Evolutionary conservation across 2,329 filamentous ascomycete genomes (phyloP).

Genomic region (Pyrenophora graminea): DNA sequence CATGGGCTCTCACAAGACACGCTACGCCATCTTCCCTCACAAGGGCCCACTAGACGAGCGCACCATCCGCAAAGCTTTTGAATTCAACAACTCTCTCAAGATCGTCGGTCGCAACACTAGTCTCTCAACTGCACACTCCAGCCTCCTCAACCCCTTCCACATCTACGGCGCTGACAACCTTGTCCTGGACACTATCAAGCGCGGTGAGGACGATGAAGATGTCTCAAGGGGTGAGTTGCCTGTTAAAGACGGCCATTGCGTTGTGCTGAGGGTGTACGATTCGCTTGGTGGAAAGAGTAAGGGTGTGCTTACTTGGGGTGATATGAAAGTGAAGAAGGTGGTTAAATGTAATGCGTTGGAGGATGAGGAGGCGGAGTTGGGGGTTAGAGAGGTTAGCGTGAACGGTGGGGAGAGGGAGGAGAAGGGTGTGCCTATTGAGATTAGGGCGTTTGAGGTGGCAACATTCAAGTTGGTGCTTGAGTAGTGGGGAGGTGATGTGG

Average conservation of each 20-base stretch:
- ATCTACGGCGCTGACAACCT: constrained; percentile 69
- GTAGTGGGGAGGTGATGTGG: not conserved
- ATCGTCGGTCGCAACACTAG: constrained; percentile 50
- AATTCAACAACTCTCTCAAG: constrained; percentile 84
- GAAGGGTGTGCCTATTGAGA: constrained; percentile 56
- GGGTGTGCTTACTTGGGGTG: constrained; percentile 68
- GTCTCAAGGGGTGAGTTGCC: constrained; percentile 61
- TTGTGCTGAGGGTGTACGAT: constrained; percentile 87
- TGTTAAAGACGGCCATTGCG: constrained; percentile 69
- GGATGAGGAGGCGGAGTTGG: constrained; percentile 72
- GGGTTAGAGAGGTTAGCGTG: constrained; percentile 44
- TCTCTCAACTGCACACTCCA: constrained; percentile 28
- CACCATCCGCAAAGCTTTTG: constrained; percentile 81
- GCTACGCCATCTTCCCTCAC: constrained; percentile 90
- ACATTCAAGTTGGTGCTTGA: constrained; percentile 66
- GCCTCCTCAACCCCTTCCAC: constrained; percentile 62
- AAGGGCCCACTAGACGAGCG: constrained; percentile 69
- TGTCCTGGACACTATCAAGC: constrained; percentile 87
- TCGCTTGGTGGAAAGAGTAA: constrained; percentile 79
- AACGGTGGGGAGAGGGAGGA: constrained; percentile 52
- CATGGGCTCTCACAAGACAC: constrained; percentile 86
- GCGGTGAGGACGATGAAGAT: constrained; percentile 66
- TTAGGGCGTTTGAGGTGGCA: constrained; percentile 84
- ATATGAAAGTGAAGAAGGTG: constrained; percentile 73
- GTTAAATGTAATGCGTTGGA: constrained; percentile 87